These are phyloP conservation scores for Craterostigma plantagineum DNA, from an alignment of 257 asterid species.

Conservation along the genomic window DNA sequence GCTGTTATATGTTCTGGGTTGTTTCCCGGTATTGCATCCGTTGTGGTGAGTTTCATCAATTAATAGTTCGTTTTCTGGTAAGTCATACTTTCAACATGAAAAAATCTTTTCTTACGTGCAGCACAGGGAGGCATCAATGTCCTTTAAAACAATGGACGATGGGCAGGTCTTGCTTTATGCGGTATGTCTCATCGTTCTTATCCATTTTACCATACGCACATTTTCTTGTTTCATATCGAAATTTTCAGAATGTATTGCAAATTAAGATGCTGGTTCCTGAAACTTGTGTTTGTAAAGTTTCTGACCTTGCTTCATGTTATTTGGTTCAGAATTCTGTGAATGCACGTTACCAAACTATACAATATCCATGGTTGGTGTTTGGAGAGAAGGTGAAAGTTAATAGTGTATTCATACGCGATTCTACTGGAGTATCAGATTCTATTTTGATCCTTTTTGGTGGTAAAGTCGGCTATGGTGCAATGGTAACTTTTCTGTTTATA, in stretches of 20 bases:
- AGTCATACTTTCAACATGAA: no score
- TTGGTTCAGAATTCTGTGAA: conserved; percentile 82
- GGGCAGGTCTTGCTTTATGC: conserved; percentile 88
- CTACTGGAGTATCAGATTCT: conserved; percentile 97
- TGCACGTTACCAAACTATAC: conserved; percentile 91
- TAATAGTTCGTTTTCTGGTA: not conserved
- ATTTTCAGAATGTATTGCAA: no score
- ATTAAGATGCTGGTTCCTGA: conserved; percentile 1
- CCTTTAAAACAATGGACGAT: conserved; percentile 98
- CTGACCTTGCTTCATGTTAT: no score
- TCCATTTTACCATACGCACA: not conserved
- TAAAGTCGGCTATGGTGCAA: conserved; percentile 33
- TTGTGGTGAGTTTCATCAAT: conserved; percentile 46
- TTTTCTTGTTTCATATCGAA: no score
- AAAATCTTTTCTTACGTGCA: conserved; percentile 18
- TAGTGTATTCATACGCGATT: conserved; percentile 85
- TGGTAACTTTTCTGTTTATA: conserved; percentile 30
- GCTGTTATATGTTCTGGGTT: conserved; percentile 96
- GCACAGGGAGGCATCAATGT: conserved; percentile 94
- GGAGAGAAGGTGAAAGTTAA: conserved; percentile 96
- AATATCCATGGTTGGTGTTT: conserved; percentile 93
- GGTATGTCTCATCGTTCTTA: conserved; percentile 31
- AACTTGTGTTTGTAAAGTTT: conserved; percentile 10
- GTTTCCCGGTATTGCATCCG: conserved; percentile 89
- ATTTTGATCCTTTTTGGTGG: conserved; percentile 94